These are phyloP conservation scores for Hypoxylon sp. DNA, from an alignment of 2,329 filamentous ascomycete genomes.

Conservation along the genomic window DNA sequence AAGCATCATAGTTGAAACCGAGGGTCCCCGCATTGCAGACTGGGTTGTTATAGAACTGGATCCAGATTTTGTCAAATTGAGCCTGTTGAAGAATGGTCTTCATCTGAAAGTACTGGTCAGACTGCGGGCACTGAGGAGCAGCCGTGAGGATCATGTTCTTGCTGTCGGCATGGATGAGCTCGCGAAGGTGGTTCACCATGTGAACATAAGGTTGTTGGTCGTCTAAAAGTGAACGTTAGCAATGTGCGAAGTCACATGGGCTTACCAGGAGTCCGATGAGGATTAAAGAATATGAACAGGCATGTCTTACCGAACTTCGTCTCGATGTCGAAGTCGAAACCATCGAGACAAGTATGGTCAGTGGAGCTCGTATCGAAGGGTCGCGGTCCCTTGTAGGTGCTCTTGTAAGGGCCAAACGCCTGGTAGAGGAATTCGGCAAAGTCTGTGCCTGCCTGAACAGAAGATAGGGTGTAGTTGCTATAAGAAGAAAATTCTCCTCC, in stretches of 20 bases:
- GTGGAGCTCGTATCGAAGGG: conserved; percentile 44
- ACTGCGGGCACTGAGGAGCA: conserved; percentile 62
- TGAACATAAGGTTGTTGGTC: conserved; percentile 46
- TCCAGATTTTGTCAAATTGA: conserved; percentile 58
- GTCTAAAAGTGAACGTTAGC: conserved; percentile 30
- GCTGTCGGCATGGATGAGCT: conserved; percentile 38
- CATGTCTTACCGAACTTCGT: conserved; percentile 45
- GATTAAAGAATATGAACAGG: neutral
- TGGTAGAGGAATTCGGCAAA: conserved; percentile 59
- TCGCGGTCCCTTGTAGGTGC: conserved; percentile 41
- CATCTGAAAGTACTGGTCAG: conserved; percentile 60
- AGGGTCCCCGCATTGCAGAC: conserved; percentile 55
- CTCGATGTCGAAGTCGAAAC: conserved; percentile 52
- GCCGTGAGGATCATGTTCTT: conserved; percentile 56
- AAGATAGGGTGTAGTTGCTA: conserved; percentile 57
- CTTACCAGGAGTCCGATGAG: neutral
- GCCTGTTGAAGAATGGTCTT: conserved; percentile 58
- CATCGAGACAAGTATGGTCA: conserved; percentile 41
- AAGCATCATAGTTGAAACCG: conserved; percentile 62
- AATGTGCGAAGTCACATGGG: neutral
- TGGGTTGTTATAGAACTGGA: conserved; percentile 67
- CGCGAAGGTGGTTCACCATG: conserved; percentile 49
- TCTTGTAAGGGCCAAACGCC: conserved; percentile 57
- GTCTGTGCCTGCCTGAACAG: conserved; percentile 49
- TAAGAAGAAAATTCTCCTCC: conserved; percentile 63